Conservation (phyloP, 2,329 filamentous ascomycete genomes). For the Fonsecaea nubica region DNA sequence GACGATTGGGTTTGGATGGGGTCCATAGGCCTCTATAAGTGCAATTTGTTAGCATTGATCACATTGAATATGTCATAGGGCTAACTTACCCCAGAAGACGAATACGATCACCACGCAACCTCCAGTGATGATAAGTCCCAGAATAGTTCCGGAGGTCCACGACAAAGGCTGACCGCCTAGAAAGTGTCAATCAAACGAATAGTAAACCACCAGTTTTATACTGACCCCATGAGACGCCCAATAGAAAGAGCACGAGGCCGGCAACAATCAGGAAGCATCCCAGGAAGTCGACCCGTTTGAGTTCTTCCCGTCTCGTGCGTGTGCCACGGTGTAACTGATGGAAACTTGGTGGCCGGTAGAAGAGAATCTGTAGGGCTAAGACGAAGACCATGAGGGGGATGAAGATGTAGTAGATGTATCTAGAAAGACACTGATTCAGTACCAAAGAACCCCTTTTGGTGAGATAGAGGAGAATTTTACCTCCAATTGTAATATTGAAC, state of each 20-base stretch:
- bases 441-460: not conserved
- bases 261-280: conserved; percentile 52
- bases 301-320: conserved; percentile 44
- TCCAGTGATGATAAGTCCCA: conserved; percentile 43
- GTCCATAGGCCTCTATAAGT: conserved; percentile 12
- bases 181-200: not conserved
- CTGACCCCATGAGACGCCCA: conserved; percentile 51
- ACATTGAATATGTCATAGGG: not conserved
- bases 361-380: conserved; percentile 47
- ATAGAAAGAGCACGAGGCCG: conserved; percentile 51
- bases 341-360: conserved; percentile 53
- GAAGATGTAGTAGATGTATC: conserved; percentile 49
- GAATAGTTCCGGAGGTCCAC: conserved; percentile 39
- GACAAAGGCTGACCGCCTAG: conserved; percentile 29
- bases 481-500: conserved; percentile 20
- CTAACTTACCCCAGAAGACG: conserved; percentile 37
- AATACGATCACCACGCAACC: conserved; percentile 35
- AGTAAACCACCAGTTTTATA: not conserved
- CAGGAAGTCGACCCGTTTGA: conserved; percentile 55
- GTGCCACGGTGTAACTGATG: conserved; percentile 48
- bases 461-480: conserved; percentile 13
- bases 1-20: conserved; percentile 22
- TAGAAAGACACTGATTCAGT: conserved; percentile 3
- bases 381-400: conserved; percentile 44
- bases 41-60: not conserved